Percentiles rank a stretch among this genome's conserved stretches.
phyloP scores from a whole-genome alignment of 768 basidiomycete genomes.

The Mycena kentingensis region DNA sequence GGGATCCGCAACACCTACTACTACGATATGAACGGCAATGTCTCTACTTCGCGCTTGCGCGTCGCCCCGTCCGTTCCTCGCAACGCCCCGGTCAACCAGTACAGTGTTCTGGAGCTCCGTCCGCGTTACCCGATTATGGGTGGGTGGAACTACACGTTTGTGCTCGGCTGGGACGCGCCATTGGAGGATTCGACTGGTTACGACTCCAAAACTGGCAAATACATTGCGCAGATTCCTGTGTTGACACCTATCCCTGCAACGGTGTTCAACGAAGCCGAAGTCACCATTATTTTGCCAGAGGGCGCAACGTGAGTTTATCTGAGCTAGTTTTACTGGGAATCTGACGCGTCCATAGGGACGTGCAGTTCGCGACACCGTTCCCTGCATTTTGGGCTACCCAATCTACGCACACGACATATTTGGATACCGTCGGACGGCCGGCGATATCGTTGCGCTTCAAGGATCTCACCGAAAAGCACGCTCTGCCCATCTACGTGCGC shows the following conservation, averaged over 20 bases:
- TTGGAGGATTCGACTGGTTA: slow-evolving; percentile 71
- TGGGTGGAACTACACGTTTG: slow-evolving; percentile 97
- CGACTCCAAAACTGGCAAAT: slow-evolving; percentile 61
- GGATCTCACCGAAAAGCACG: slow-evolving; percentile 77
- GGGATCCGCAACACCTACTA: slow-evolving; percentile 83
- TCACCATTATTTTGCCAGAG: slow-evolving; percentile 86
- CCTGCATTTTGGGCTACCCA: slow-evolving; percentile 59
- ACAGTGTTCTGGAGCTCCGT: slow-evolving; percentile 75
- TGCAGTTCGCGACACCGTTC: slow-evolving; percentile 79
- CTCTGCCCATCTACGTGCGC: slow-evolving; percentile 79
- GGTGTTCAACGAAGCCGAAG: slow-evolving; percentile 76
- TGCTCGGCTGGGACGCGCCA: slow-evolving; percentile 91
- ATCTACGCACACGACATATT: slow-evolving; percentile 80
- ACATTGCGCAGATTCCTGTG: slow-evolving; percentile 82
- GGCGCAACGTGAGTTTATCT: slow-evolving; percentile 80
- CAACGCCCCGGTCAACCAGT: slow-evolving; percentile 50
- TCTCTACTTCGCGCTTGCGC: slow-evolving; percentile 89
- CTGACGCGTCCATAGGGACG: slow-evolving; percentile 54
- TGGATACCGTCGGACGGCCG: slow-evolving; percentile 90
- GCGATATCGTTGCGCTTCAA: slow-evolving; percentile 72
- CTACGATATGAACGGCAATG: slow-evolving; percentile 92
- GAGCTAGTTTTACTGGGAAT: background rate
- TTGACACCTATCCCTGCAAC: slow-evolving; percentile 80
- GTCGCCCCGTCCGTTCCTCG: slow-evolving; percentile 64
- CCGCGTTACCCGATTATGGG: slow-evolving; percentile 94